Evolutionary conservation across 2,329 filamentous ascomycete genomes (phyloP).

Genomic region (Fusarium miscanthi): DNA sequence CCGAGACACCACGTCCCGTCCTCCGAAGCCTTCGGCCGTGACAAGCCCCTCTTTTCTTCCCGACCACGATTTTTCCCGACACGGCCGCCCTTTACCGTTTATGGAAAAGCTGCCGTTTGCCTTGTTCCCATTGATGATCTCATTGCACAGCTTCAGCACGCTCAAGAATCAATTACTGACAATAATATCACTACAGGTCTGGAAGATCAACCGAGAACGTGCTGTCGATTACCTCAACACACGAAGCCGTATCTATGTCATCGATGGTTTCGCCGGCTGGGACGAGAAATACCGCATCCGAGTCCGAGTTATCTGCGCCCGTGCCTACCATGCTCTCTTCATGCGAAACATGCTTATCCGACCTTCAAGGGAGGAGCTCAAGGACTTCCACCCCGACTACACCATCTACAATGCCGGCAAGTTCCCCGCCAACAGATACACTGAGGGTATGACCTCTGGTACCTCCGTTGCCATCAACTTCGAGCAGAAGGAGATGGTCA

Average conservation of each 20-base stretch:
- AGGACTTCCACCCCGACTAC: slow-evolving; percentile 99
- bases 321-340: slow-evolving; percentile 99
- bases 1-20: slow-evolving; percentile 32
- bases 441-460: slow-evolving; percentile 97
- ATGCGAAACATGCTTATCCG: slow-evolving; percentile 99
- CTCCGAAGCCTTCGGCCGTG: slow-evolving; percentile 37
- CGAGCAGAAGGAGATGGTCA: slow-evolving; percentile 99
- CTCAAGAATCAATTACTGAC: slow-evolving; percentile 32
- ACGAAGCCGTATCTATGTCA: slow-evolving; percentile 96
- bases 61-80: slow-evolving; percentile 43
- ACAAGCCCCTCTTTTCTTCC: slow-evolving; percentile 36
- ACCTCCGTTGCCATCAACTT: slow-evolving; percentile 99
- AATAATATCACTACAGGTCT: slow-evolving; percentile 73
- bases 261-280: slow-evolving; percentile 98
- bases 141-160: background rate
- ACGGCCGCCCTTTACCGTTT: slow-evolving; percentile 16
- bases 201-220: slow-evolving; percentile 99
- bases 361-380: slow-evolving; percentile 87
- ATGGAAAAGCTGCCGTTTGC: slow-evolving; percentile 20
- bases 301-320: slow-evolving; percentile 97
- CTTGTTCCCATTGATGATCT: slow-evolving; percentile 4
- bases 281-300: slow-evolving; percentile 98
- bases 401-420: slow-evolving; percentile 99
- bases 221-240: slow-evolving; percentile 99
- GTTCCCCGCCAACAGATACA: slow-evolving; percentile 98